Conservation (phyloP, 2,329 filamentous ascomycete species). For the Byssoonygena ceratinophila region DNA sequence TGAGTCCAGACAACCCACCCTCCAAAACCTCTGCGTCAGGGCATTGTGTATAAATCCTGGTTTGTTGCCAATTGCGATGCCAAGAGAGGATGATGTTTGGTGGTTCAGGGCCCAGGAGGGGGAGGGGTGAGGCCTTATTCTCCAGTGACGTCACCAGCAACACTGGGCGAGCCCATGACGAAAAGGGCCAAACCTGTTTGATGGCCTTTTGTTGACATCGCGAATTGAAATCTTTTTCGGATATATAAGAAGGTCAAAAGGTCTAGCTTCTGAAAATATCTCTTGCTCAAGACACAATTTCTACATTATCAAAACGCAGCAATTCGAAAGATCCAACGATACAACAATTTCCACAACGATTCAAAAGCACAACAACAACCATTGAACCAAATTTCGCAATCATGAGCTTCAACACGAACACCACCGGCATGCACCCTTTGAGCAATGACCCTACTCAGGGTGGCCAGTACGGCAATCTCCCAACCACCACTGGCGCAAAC, state of each 20-base stretch:
- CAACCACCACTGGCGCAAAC: constrained; percentile 15
- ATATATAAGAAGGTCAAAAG: constrained; percentile 2
- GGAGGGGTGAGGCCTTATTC: no score
- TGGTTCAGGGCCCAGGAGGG: not conserved
- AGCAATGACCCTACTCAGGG: constrained; percentile 8
- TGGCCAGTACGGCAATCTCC: not conserved
- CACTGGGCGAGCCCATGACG: not conserved
- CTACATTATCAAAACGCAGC: not conserved
- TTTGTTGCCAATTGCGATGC: not conserved
- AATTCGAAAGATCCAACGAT: no score
- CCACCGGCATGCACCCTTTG: constrained; percentile 2
- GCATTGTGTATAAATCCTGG: not conserved
- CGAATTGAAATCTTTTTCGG: not conserved
- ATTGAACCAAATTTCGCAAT: no score
- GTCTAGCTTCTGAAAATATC: not conserved
- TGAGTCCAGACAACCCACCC: no score
- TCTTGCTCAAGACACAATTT: not conserved
- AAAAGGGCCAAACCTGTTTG: constrained; percentile 2
- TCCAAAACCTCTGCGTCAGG: no score
- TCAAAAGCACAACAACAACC: no score
- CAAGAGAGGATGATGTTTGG: not conserved
- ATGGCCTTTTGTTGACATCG: not conserved
- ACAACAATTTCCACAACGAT: no score
- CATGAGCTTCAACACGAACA: constrained; percentile 10
- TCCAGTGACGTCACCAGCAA: constrained; percentile 1